A percentile compares a stretch with the other conserved stretches of the same genome.
Evolutionary conservation across 345 rosid species (phyloP).

Genomic region (Diplotaxis tenuifolia): DNA sequence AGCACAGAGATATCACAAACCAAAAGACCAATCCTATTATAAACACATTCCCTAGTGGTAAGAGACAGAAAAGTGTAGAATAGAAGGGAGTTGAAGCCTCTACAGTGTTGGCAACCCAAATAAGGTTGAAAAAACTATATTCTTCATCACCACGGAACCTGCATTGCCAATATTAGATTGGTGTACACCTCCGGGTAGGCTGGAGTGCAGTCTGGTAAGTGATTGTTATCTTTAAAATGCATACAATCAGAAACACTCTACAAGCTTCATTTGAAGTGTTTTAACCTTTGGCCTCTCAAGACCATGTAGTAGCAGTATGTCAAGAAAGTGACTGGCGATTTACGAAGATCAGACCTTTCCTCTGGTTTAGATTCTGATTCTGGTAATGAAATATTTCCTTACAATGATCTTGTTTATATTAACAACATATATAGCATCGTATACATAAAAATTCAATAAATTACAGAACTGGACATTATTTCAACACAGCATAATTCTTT

Average conservation of each 20-base stretch:
- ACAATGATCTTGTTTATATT: too few species aligned
- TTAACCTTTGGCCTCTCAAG: background rate
- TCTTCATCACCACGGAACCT: conserved; percentile 16
- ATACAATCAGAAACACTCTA: conserved; percentile 18
- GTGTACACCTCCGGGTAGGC: conserved; percentile 29
- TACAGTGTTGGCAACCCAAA: conserved; percentile 19
- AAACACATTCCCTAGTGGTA: too few species aligned
- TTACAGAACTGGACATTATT: too few species aligned
- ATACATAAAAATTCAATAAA: background rate
- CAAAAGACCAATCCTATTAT: conserved; percentile 25
- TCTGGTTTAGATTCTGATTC: background rate
- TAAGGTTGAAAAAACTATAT: background rate
- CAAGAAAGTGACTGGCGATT: background rate
- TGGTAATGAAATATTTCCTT: background rate
- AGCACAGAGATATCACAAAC: background rate
- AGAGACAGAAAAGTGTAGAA: too few species aligned
- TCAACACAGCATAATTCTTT: too few species aligned
- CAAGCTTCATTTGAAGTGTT: background rate
- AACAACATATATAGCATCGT: too few species aligned
- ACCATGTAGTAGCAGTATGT: background rate
- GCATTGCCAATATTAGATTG: background rate
- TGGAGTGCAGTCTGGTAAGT: conserved; percentile 32
- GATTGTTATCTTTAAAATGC: conserved; percentile 17
- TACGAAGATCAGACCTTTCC: background rate
- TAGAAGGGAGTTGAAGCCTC: background rate